Conservation (phyloP, 2,329 filamentous ascomycete species). For the Botryosphaeria dothidea region DNA sequence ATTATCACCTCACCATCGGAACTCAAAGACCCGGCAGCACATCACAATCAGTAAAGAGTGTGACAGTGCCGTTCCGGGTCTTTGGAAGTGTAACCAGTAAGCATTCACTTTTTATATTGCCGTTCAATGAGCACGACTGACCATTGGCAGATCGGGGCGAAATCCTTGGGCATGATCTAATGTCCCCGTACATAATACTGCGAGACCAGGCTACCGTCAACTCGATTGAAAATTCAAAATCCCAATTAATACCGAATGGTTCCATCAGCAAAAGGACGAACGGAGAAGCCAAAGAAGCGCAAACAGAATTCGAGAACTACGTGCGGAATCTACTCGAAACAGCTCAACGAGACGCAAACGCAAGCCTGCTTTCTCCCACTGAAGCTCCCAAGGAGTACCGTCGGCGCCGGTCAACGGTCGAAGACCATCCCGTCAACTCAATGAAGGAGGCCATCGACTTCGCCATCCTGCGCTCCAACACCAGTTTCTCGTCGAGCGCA, state of each 20-base stretch:
- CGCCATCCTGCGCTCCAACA: constrained; percentile 72
- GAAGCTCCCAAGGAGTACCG: constrained; percentile 49
- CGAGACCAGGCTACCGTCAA: constrained; percentile 71
- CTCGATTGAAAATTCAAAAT: constrained; percentile 42
- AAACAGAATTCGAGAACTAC: constrained; percentile 42
- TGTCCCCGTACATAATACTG: constrained; percentile 88
- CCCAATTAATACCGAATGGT: background rate
- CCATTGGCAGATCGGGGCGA: constrained; percentile 65
- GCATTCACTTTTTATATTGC: constrained; percentile 21
- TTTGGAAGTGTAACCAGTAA: constrained; percentile 84
- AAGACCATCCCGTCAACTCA: constrained; percentile 52
- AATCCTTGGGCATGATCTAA: constrained; percentile 88
- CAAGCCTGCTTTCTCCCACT: constrained; percentile 71
- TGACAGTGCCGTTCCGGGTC: constrained; percentile 90
- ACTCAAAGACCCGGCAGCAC: constrained; percentile 81
- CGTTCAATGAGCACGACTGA: constrained; percentile 25
- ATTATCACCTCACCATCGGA: constrained; percentile 86
- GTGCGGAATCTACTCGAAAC: constrained; percentile 50
- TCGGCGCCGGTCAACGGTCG: constrained; percentile 53
- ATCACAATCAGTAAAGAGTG: constrained; percentile 77
- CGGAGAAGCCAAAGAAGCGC: constrained; percentile 22
- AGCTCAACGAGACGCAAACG: constrained; percentile 26
- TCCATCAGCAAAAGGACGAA: constrained; percentile 23
- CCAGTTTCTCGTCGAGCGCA: constrained; percentile 59
- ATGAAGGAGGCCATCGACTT: constrained; percentile 88